phyloP scores from a whole-genome alignment of 805 yeast genomes.

The Candida germanica region DNA sequence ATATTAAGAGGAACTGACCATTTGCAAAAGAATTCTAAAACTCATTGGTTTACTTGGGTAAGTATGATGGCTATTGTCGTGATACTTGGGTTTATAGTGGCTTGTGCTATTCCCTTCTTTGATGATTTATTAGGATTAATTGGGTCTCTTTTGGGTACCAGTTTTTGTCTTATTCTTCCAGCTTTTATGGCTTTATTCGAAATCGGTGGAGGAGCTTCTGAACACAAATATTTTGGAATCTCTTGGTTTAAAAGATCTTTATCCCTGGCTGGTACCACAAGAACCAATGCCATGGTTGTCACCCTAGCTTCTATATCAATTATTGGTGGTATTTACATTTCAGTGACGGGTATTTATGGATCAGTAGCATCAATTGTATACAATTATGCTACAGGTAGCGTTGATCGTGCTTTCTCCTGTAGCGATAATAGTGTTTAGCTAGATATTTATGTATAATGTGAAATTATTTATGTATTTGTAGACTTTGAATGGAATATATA shows the following conservation, averaged over 20 bases:
- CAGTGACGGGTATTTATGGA: constrained; percentile 10
- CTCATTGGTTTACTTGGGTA: constrained; percentile 11
- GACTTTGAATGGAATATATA: too few relatives aligned
- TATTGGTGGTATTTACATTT: constrained; percentile 8
- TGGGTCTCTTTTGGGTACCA: constrained; percentile 12
- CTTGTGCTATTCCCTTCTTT: constrained; percentile 13
- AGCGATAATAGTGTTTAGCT: constrained; percentile 9
- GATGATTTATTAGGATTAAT: constrained; percentile 11
- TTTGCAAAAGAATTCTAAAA: constrained; percentile 10
- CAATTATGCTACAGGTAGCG: constrained; percentile 8
- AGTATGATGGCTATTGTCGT: constrained; percentile 9
- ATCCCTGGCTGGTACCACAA: neutral
- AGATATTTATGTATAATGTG: too few relatives aligned
- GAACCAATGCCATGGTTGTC: neutral
- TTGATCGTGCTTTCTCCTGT: constrained; percentile 11
- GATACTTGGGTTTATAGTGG: constrained; percentile 10
- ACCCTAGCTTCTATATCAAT: constrained; percentile 3
- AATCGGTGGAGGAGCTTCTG: constrained; percentile 5
- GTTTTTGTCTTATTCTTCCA: constrained; percentile 10
- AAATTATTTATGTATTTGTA: too few relatives aligned
- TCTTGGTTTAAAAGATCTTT: constrained; percentile 2
- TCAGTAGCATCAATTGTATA: constrained; percentile 9
- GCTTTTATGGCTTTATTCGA: constrained; percentile 10
- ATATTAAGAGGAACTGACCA: constrained; percentile 10
- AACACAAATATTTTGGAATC: neutral